A percentile compares a stretch with the other conserved stretches of the same genome.
Conservation (phyloP, 352 stramenopile genomes). For the Globisporangium radiosum region DNA sequence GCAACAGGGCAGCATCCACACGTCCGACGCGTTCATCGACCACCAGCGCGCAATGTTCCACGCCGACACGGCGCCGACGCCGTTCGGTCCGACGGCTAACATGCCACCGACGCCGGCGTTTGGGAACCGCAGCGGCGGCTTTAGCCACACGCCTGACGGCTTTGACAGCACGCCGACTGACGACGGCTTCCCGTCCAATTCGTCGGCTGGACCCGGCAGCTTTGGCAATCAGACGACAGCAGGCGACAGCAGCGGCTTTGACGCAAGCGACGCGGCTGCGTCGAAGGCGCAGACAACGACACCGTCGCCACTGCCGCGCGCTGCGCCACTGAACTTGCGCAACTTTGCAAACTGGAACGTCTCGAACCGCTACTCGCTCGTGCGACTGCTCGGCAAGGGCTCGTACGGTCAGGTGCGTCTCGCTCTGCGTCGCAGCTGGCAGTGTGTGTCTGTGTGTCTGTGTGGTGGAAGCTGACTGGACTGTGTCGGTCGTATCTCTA, state of each 20-base stretch:
- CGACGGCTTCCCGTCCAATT: constrained; percentile 31
- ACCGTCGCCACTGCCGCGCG: constrained; percentile 50
- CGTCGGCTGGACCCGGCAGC: constrained; percentile 22
- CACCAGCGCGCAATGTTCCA: constrained; percentile 73
- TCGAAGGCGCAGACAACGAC: constrained; percentile 42
- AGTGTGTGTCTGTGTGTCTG: neutral
- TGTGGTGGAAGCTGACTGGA: no score
- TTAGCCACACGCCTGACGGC: constrained; percentile 52
- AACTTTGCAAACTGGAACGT: constrained; percentile 86
- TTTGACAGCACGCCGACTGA: constrained; percentile 58
- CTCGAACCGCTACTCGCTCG: constrained; percentile 66
- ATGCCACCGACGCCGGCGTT: constrained; percentile 85
- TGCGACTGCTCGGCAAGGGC: constrained; percentile 76
- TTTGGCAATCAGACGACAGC: constrained; percentile 16
- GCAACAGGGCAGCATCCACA: constrained; percentile 39
- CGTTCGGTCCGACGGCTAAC: constrained; percentile 58
- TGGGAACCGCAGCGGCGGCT: constrained; percentile 48
- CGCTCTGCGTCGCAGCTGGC: neutral
- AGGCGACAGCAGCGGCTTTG: constrained; percentile 23
- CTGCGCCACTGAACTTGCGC: constrained; percentile 67
- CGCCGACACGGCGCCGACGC: constrained; percentile 69
- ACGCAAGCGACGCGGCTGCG: constrained; percentile 1
- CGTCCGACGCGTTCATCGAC: constrained; percentile 68
- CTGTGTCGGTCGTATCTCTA: no score
- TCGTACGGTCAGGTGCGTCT: constrained; percentile 73